A percentile compares a stretch with the other conserved stretches of the same genome.
These are phyloP conservation scores for Apostasia shenzhenica DNA, from an alignment of 106 monocot species.

Conservation along the genomic window DNA sequence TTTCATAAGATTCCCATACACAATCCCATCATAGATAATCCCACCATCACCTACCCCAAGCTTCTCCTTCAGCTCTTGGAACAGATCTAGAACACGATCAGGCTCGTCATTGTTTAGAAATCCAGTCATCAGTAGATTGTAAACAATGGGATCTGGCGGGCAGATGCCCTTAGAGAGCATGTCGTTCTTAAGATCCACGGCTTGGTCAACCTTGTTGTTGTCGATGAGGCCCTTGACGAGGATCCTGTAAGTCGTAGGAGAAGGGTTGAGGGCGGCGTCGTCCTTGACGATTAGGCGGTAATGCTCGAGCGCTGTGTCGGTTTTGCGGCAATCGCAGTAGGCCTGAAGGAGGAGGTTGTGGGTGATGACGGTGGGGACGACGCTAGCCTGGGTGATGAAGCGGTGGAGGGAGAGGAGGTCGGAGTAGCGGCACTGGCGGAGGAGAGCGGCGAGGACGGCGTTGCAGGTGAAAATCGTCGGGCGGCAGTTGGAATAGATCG, in stretches of 20 bases:
- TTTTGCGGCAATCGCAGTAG: slow-evolving; percentile 77
- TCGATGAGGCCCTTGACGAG: slow-evolving; percentile 72
- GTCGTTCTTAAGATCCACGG: slow-evolving; percentile 70
- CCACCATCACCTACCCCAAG: slow-evolving; percentile 52
- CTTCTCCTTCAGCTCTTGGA: slow-evolving; percentile 69
- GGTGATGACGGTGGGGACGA: slow-evolving; percentile 73
- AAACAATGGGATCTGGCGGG: slow-evolving; percentile 60
- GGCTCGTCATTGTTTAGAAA: slow-evolving; percentile 48
- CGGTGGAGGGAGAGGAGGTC: slow-evolving; percentile 90
- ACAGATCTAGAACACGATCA: slow-evolving; percentile 38
- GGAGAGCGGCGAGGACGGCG: slow-evolving; percentile 74
- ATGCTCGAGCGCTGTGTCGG: slow-evolving; percentile 86
- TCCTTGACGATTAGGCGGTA: slow-evolving; percentile 65
- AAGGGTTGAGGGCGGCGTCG: slow-evolving; percentile 50
- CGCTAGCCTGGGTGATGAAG: slow-evolving; percentile 83
- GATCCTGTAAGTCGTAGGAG: slow-evolving; percentile 82
- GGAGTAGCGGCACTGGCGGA: slow-evolving; percentile 70
- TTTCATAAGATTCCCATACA: slow-evolving; percentile 91
- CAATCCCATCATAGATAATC: slow-evolving; percentile 40
- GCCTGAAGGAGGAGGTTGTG: slow-evolving; percentile 83
- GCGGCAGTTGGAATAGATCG: slow-evolving; percentile 98
- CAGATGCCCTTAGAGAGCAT: slow-evolving; percentile 53
- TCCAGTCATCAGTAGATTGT: slow-evolving; percentile 73
- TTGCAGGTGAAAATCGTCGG: slow-evolving; percentile 88
- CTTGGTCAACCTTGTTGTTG: slow-evolving; percentile 52